phyloP scores from a whole-genome alignment of 495 filamentous ascomycete species.

The Hyaloscypha finlandica region DNA sequence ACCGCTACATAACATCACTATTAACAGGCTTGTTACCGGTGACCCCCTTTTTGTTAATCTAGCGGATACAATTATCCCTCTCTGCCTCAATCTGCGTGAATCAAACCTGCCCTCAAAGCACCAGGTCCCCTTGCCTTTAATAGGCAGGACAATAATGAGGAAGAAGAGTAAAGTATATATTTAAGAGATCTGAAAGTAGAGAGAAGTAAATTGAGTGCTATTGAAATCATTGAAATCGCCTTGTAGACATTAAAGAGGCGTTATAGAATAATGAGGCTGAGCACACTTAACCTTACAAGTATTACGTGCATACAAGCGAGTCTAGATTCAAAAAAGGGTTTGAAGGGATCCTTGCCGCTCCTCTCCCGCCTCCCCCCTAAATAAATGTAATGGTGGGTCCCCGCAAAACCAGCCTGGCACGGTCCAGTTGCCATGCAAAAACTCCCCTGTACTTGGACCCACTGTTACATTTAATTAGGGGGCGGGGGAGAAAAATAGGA shows the following conservation, averaged over 20 bases:
- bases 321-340: slow-evolving; percentile 16
- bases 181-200: slow-evolving; percentile 16
- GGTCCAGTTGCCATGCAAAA: no score
- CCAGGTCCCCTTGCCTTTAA: slow-evolving; percentile 17
- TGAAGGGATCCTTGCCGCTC: no score
- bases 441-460: no score
- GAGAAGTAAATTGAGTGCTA: slow-evolving; percentile 20
- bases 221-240: slow-evolving; percentile 17
- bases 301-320: slow-evolving; percentile 21
- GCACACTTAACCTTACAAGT: slow-evolving; percentile 7
- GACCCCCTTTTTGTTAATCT: slow-evolving; percentile 16
- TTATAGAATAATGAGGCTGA: slow-evolving; percentile 20
- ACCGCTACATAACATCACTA: slow-evolving; percentile 18
- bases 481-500: no score
- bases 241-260: slow-evolving; percentile 17
- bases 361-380: no score
- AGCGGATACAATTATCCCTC: slow-evolving; percentile 20
- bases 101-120: slow-evolving; percentile 14
- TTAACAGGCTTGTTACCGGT: slow-evolving; percentile 16
- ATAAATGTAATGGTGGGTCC: no score
- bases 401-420: no score
- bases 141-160: slow-evolving; percentile 16
- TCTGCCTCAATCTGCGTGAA: slow-evolving; percentile 12
- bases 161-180: slow-evolving; percentile 19
- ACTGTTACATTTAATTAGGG: no score